A percentile compares a stretch with the other conserved stretches of the same genome.
Evolutionary conservation across 305 asterid genomes (phyloP).

Genomic region (Caryopteris hybrid): DNA sequence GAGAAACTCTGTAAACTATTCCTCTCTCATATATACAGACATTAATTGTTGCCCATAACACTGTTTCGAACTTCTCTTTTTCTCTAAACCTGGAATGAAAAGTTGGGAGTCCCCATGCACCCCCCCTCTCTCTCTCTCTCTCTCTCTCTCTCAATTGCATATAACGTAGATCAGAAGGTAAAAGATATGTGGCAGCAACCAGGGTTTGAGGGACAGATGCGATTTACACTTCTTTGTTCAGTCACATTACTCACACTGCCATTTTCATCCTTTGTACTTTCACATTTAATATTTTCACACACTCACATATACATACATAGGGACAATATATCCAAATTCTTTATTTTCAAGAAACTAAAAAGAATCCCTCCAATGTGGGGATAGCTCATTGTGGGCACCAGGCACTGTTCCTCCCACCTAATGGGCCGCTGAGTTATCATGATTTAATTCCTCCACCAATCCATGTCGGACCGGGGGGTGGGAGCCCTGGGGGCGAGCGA

Average conservation of each 20-base stretch:
- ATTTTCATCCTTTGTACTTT: conserved; percentile 1
- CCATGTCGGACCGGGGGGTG: too few relatives aligned
- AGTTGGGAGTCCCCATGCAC: conserved; percentile 25
- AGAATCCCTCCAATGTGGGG: too few relatives aligned
- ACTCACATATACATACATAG: background rate
- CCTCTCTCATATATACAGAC: background rate
- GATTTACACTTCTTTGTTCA: conserved; percentile 20
- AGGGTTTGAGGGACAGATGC: conserved; percentile 24
- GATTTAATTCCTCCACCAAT: too few relatives aligned
- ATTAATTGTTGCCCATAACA: conserved; percentile 20
- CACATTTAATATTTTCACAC: conserved; percentile 14
- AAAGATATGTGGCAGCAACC: conserved; percentile 39
- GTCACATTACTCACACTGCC: conserved; percentile 43
- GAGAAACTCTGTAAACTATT: background rate
- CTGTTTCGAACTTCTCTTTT: conserved; percentile 12
- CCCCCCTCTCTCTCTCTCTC: background rate
- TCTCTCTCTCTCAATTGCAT: background rate
- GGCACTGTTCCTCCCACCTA: too few relatives aligned
- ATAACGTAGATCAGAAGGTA: conserved; percentile 46
- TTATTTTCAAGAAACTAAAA: too few relatives aligned
- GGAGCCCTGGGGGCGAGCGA: too few relatives aligned
- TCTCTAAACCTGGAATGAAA: conserved; percentile 1
- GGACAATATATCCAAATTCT: too few relatives aligned
- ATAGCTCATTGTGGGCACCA: too few relatives aligned
- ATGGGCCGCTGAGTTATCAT: too few relatives aligned